phyloP scores from a whole-genome alignment of 805 yeast species.

The Saturnispora bothae region DNA sequence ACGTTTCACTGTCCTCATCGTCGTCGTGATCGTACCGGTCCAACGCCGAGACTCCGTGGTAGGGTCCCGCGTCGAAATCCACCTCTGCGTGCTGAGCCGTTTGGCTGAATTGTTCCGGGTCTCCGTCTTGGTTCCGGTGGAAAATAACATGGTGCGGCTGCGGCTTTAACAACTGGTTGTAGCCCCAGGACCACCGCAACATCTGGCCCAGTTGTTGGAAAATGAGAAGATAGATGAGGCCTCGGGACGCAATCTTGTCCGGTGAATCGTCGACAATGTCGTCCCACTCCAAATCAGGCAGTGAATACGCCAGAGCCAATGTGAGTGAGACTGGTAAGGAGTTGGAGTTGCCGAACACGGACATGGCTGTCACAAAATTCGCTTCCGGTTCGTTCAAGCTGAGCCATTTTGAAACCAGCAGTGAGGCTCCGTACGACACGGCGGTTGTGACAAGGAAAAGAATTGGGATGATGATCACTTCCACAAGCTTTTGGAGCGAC shows the following conservation, averaged over 20 bases:
- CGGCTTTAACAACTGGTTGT: constrained; percentile 53
- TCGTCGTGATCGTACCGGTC: constrained; percentile 13
- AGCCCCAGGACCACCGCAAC: constrained; percentile 83
- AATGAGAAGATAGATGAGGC: constrained; percentile 60
- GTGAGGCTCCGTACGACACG: constrained; percentile 59
- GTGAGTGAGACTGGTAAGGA: constrained; percentile 89
- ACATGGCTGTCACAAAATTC: constrained; percentile 93
- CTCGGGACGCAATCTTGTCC: constrained; percentile 68
- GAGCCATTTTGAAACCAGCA: constrained; percentile 40
- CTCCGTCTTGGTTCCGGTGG: constrained; percentile 10
- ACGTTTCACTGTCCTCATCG: constrained; percentile 1
- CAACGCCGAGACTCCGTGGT: constrained; percentile 12
- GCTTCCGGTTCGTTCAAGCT: constrained; percentile 62
- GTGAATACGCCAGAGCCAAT: constrained; percentile 62
- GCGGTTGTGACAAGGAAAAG: constrained; percentile 76
- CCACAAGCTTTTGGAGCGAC: constrained; percentile 66
- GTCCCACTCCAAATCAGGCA: constrained; percentile 71
- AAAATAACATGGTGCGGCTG: constrained; percentile 30
- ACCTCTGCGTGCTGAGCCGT: neutral
- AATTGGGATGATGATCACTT: constrained; percentile 74
- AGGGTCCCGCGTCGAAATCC: neutral
- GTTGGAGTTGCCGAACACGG: constrained; percentile 92
- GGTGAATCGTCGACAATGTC: constrained; percentile 54
- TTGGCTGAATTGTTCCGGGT: constrained; percentile 1
- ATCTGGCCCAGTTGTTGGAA: constrained; percentile 80